A percentile compares a stretch with the other conserved stretches of the same genome.
These are phyloP conservation scores for Lichtheimia corymbifera DNA, from an alignment of 371 early-diverging fungal genomes.

Conservation along the genomic window DNA sequence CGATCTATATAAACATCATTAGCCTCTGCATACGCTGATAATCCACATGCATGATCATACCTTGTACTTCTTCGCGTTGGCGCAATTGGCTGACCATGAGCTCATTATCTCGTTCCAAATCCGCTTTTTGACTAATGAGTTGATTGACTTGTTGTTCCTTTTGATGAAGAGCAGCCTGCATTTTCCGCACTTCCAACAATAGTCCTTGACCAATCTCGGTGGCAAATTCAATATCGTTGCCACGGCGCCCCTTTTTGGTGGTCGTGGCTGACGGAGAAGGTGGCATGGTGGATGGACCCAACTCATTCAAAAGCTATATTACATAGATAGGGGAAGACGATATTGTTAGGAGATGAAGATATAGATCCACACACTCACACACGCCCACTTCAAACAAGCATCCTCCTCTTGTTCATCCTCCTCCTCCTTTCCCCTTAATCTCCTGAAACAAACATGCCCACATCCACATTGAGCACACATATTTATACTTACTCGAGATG, in stretches of 20 bases:
- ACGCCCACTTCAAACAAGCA: no score
- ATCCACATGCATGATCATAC: conserved; percentile 22
- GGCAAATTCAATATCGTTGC: conserved; percentile 56
- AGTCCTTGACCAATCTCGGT: conserved; percentile 56
- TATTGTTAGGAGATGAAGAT: no score
- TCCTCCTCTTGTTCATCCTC: no score
- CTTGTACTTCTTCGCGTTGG: conserved; percentile 59
- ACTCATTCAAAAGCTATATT: conserved; percentile 1
- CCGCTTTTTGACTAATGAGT: conserved; percentile 59
- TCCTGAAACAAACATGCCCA: no score
- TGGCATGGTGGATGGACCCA: no score
- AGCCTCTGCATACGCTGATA: background rate
- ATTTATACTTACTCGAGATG: background rate
- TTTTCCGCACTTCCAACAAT: conserved; percentile 49
- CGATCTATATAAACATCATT: conserved; percentile 27
- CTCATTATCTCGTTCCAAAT: conserved; percentile 60
- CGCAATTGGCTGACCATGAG: conserved; percentile 52
- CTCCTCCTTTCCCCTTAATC: no score
- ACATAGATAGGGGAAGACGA: background rate
- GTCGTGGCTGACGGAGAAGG: background rate
- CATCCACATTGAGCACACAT: no score
- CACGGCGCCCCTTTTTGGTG: conserved; percentile 15
- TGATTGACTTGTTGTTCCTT: conserved; percentile 65
- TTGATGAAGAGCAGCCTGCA: conserved; percentile 51
- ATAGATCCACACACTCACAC: no score